Conservation (phyloP, 2,329 filamentous ascomycete genomes). For the Ustilaginoidea virens region DNA sequence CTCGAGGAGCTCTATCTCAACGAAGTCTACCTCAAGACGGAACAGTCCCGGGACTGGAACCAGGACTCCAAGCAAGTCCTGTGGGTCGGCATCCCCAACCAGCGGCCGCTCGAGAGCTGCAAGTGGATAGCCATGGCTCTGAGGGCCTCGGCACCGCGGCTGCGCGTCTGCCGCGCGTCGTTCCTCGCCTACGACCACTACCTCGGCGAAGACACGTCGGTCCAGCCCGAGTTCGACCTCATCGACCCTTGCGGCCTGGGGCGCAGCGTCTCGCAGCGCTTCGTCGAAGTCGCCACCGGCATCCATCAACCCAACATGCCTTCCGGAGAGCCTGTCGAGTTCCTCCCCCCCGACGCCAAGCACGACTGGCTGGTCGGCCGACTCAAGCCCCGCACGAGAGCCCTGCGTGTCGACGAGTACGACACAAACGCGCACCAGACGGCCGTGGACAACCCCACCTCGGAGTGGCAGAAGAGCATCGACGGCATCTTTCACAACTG, state of each 20-base stretch:
- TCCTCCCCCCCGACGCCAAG: conserved; percentile 14
- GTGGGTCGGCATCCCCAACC: conserved; percentile 31
- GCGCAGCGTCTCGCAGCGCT: conserved; percentile 27
- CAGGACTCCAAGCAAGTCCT: conserved; percentile 19
- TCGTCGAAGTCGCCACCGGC: conserved; percentile 28
- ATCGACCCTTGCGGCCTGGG: conserved; percentile 24
- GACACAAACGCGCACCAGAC: conserved; percentile 20
- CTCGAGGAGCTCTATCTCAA: conserved; percentile 30
- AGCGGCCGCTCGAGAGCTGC: conserved; percentile 19
- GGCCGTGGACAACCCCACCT: conserved; percentile 23
- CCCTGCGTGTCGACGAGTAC: conserved; percentile 17
- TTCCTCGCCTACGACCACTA: conserved; percentile 28
- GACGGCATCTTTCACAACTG: conserved; percentile 28
- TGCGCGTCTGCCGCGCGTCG: conserved; percentile 27
- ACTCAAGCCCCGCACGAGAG: conserved; percentile 12
- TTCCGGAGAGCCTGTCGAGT: conserved; percentile 18
- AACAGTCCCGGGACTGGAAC: conserved; percentile 19
- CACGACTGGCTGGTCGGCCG: conserved; percentile 12
- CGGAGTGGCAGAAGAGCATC: conserved; percentile 25
- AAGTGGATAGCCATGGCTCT: conserved; percentile 27
- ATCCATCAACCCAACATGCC: conserved; percentile 20
- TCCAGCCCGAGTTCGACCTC: conserved; percentile 20
- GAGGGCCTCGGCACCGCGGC: conserved; percentile 17
- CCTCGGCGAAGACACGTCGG: conserved; percentile 15
- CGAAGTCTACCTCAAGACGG: conserved; percentile 27